Evolutionary conservation across 495 filamentous ascomycete species (phyloP).

Genomic region (Neurospora tetrasperma): DNA sequence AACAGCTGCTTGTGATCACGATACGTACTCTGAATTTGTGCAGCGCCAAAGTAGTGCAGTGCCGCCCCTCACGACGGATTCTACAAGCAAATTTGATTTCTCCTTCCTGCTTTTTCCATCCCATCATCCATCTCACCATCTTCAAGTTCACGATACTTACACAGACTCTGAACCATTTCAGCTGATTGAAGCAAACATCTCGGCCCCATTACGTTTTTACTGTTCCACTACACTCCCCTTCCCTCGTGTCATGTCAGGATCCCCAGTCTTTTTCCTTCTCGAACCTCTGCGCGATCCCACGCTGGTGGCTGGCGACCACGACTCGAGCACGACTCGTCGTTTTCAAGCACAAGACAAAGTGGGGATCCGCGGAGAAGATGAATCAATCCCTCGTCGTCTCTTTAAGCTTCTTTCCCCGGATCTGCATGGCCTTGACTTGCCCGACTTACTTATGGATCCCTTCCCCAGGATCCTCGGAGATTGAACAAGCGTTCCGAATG

Average conservation of each 20-base stretch:
- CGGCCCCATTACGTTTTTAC: not conserved
- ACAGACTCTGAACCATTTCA: not conserved
- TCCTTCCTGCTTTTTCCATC: not conserved
- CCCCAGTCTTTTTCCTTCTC: not conserved
- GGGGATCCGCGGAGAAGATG: not conserved
- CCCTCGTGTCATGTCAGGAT: not conserved
- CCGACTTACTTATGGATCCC: not conserved
- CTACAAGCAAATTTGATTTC: not conserved
- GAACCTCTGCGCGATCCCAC: not conserved
- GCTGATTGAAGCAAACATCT: not conserved
- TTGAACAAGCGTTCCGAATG: not conserved
- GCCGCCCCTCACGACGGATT: not conserved
- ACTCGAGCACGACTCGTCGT: not conserved
- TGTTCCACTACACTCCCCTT: not conserved
- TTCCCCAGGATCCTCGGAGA: not conserved
- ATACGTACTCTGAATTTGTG: too few species aligned
- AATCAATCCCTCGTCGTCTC: not conserved
- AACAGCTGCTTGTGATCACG: not conserved
- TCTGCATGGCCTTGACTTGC: not conserved
- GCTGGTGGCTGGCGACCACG: not conserved
- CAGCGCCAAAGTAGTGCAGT: too few species aligned
- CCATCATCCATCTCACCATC: not conserved
- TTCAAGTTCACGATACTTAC: not conserved
- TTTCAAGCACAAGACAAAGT: not conserved
- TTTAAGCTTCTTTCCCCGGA: slow-evolving; percentile 1